Conservation (phyloP, 2,329 filamentous ascomycete genomes). For the Alternaria alternata region DNA sequence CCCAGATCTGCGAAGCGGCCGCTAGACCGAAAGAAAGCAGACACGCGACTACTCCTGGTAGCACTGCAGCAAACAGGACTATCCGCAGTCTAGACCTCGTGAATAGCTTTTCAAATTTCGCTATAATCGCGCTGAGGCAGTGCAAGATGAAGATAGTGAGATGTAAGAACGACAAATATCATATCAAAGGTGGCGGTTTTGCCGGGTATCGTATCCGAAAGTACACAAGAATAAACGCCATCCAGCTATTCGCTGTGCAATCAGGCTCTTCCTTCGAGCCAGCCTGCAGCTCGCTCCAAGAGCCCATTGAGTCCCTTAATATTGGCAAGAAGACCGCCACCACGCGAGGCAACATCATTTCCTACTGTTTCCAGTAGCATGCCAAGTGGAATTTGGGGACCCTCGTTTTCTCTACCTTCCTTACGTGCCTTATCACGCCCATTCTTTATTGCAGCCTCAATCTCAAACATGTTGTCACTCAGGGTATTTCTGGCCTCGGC, state of each 20-base stretch:
- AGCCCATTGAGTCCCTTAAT: conserved; percentile 45
- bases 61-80: neutral
- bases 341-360: conserved; percentile 36
- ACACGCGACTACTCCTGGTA: neutral
- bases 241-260: neutral
- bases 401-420: conserved; percentile 44
- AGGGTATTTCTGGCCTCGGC: conserved; percentile 38
- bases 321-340: conserved; percentile 43
- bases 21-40: neutral
- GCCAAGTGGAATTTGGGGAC: conserved; percentile 41
- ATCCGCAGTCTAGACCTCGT: neutral
- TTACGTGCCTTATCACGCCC: conserved; percentile 43
- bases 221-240: conserved; percentile 10
- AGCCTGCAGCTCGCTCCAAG: conserved; percentile 45
- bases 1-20: neutral
- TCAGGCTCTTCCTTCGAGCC: conserved; percentile 47
- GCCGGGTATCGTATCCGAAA: conserved; percentile 21
- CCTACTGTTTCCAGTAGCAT: conserved; percentile 43
- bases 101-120: neutral
- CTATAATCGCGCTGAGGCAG: neutral
- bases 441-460: conserved; percentile 48
- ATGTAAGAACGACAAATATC: neutral
- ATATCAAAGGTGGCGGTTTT: conserved; percentile 12
- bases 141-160: neutral
- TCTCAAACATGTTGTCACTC: conserved; percentile 45